Base-by-base conservation (phyloP, 2,329 filamentous ascomycete species). In the Cladosporium phlei region DNA sequence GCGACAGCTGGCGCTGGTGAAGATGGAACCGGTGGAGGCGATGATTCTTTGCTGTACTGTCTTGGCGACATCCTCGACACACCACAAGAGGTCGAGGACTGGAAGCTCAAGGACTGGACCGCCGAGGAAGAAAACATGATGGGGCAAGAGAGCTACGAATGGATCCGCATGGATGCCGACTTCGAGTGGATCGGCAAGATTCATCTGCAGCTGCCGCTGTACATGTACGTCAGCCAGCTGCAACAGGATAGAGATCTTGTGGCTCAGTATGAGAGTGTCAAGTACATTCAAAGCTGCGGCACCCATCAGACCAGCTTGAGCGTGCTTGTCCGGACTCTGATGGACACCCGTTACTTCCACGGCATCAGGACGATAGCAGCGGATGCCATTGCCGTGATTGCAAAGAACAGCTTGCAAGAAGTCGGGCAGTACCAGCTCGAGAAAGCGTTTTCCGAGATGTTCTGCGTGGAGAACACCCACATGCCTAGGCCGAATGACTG, bases 161-260 rank as follows among this genome's bases (percentile, higher is more conserved):
- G 94, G 93, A 95, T 98, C 57, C 85, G 93, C 16, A 86, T 97
- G 69, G 93, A 98, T 66, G 90, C 91, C 12, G 94, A 98, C 67
- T 97, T 97, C 56, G 93, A 98, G 65, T 98, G 93, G 93, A 83
- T 96, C 48, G 93, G 86, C 67, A 84, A 84, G 55, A 86, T 95
- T 66, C 83, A 85, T 51, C 71, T 85, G 38, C 84, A 83, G 53
- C 88, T 96, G 77, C 88, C 88, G 35, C 81, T 88, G 4, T 97
- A 97, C 73, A 98, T 98, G 94, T 96, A 93, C 64, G 82, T 95
- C 49, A 96, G 93, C 17, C 93, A 98, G 66, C 74, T 98, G 52
- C 93, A 98, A 65, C 93, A 98, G 66, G 93, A 98, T 67, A 79
- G 91, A 58, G 94, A 98, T 64, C 88, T 98, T 49, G 88, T 95